Conservation (phyloP, 2,329 filamentous ascomycete genomes). For the Falciphora oryzae region DNA sequence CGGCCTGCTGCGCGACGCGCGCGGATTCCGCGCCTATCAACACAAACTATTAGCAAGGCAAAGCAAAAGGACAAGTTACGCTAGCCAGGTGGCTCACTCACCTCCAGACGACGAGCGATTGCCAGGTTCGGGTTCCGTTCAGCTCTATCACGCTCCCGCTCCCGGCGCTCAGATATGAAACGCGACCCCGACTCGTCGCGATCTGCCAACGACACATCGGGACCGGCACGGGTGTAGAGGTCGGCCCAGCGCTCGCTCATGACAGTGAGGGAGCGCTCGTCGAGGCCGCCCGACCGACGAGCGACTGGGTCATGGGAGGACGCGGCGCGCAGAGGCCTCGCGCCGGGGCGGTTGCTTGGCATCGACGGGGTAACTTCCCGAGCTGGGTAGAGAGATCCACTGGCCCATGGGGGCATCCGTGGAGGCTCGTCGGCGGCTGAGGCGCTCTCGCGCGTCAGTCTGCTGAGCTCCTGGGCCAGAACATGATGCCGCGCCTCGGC, state of each 20-base stretch:
- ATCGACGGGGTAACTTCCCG: neutral
- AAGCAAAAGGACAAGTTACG: neutral
- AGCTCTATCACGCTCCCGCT: neutral
- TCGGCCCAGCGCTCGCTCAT: constrained; percentile 22
- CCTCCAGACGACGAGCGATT: neutral
- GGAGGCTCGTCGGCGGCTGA: neutral
- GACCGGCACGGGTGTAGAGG: constrained; percentile 20
- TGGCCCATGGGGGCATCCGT: neutral
- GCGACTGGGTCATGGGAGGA: neutral
- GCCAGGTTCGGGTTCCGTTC: neutral
- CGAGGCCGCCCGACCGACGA: constrained; percentile 12
- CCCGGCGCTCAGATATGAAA: neutral
- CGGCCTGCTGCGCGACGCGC: neutral
- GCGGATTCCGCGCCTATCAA: neutral
- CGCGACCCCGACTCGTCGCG: constrained; percentile 12
- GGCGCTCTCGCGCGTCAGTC: neutral
- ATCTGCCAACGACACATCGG: constrained; percentile 9
- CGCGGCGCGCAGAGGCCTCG: constrained; percentile 9
- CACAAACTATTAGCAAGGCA: neutral
- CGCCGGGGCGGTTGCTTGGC: constrained; percentile 1
- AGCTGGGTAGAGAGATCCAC: neutral
- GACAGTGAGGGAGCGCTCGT: constrained; percentile 18
- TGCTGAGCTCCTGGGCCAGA: constrained; percentile 8
- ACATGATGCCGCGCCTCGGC: neutral
- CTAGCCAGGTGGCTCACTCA: neutral